Base-by-base conservation (phyloP, 257 asterid species). In the Solanum arcanum region DNA sequence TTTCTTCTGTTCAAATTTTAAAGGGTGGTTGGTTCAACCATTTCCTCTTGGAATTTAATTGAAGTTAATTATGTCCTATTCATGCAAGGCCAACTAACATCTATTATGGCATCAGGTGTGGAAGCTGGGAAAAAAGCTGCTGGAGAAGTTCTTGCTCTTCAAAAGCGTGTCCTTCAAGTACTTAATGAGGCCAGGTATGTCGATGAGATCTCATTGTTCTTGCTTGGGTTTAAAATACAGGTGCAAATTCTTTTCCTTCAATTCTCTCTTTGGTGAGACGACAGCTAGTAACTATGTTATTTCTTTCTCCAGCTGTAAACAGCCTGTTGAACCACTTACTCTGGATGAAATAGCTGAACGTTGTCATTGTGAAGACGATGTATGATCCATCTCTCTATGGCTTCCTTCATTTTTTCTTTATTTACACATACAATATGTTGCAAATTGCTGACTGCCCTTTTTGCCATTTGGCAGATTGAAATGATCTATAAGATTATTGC, bases 61-160 rank as follows among this genome's bases (percentile, higher is more conserved):
- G 88, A 80, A 86, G 86, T 70, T 70, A 86, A 81, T 29, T 14
- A 81, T 29, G 68, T 42, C 64, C 3, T 47, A 10, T 74, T 42
- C 39, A 56, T n/a, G 14, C 83, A 39, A 74, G 33, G 42, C 41
- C 41, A 29, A 25, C 44, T 59, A 86, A 86, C 21, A 70, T 75
- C 9, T 37, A 86, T 75, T 84, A 25, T 74, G 59, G n/a, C 5
- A 23, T 42, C 93, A 97, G 99, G 99, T 78, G 99, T 97, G 90
- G 99, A 97, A 92, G 99, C 99, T 84, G 99, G 99, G 46, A 97
- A 97, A 92, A 96, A 94, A 87, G 99, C 99, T 16, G 99, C 99
- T 9, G 99, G 98, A 88, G 99, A 97, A 92, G 92, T 97, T 90
- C 90, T 97, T 90, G 99, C 99, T 75, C 98, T 97, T 83, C 99